phyloP scores from a whole-genome alignment of 805 yeast species.

The Metschnikowia lachancei region DNA sequence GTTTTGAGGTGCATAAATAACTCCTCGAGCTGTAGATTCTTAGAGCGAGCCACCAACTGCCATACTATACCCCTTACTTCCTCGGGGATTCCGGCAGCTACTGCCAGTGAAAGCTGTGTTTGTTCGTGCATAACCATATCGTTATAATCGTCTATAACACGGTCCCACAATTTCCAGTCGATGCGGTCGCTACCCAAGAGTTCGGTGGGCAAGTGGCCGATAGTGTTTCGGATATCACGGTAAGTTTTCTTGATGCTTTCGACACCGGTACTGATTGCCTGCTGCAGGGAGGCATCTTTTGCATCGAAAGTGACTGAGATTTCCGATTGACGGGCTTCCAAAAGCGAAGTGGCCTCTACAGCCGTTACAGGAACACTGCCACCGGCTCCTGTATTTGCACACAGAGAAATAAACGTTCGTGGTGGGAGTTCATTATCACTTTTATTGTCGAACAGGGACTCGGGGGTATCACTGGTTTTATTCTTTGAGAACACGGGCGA shows the following conservation, averaged over 20 bases:
- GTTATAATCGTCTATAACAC: conserved; percentile 75
- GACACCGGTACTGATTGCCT: conserved; percentile 38
- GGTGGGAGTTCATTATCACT: conserved; percentile 7
- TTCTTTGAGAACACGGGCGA: too few species aligned
- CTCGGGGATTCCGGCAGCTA: conserved; percentile 73
- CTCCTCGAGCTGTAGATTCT: conserved; percentile 60
- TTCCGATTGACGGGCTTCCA: conserved; percentile 57
- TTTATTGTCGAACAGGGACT: too few species aligned
- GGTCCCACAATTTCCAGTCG: conserved; percentile 89
- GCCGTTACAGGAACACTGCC: conserved; percentile 2
- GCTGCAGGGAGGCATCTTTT: conserved; percentile 52
- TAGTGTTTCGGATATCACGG: conserved; percentile 49
- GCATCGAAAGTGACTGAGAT: conserved; percentile 50
- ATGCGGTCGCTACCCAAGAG: conserved; percentile 27
- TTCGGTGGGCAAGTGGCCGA: conserved; percentile 29
- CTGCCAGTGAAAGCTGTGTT: conserved; percentile 54
- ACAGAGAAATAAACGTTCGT: conserved; percentile 3
- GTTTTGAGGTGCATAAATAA: conserved; percentile 51
- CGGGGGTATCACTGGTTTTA: too few species aligned
- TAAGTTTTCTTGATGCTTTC: conserved; percentile 40
- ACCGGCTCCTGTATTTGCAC: conserved; percentile 5
- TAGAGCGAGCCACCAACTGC: conserved; percentile 84
- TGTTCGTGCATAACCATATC: conserved; percentile 61
- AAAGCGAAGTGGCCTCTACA: conserved; percentile 28
- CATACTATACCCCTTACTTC: conserved; percentile 87